These are phyloP conservation scores for Globisporangium ultimum DNA, from an alignment of 352 stramenopile species.

Conservation along the genomic window DNA sequence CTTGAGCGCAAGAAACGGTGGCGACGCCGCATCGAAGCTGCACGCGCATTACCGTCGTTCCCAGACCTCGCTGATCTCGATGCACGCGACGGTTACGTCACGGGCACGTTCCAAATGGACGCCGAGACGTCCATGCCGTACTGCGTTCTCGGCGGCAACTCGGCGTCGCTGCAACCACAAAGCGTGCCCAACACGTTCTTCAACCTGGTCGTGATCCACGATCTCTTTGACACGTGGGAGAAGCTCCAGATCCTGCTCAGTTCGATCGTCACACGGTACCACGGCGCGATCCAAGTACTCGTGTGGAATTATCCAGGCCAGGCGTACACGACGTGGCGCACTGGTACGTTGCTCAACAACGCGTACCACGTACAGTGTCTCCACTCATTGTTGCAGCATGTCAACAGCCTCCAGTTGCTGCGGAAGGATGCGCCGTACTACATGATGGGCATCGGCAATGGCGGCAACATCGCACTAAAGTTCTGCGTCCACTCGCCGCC, in stretches of 20 bases:
- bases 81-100: constrained; percentile 41
- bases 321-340: constrained; percentile 92
- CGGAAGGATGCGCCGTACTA: constrained; percentile 84
- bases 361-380: constrained; percentile 88
- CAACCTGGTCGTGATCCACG: constrained; percentile 94
- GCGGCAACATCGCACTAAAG: constrained; percentile 82
- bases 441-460: constrained; percentile 91
- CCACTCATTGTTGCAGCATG: constrained; percentile 73
- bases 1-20: constrained; percentile 29
- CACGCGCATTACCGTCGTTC: constrained; percentile 33
- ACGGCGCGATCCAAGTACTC: constrained; percentile 81
- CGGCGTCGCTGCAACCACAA: constrained; percentile 9
- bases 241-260: constrained; percentile 92
- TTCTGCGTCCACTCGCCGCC: constrained; percentile 64
- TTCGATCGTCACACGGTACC: constrained; percentile 85
- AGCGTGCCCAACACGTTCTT: constrained; percentile 70
- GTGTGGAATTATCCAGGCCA: constrained; percentile 97
- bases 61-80: constrained; percentile 46
- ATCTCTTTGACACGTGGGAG: constrained; percentile 95
- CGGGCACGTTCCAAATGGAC: constrained; percentile 88
- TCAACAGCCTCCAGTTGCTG: constrained; percentile 34
- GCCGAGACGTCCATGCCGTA: constrained; percentile 92
- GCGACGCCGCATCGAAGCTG: constrained; percentile 36
- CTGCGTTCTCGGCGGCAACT: constrained; percentile 71
- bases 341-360: constrained; percentile 91